Evolutionary conservation across 192 early-diverging fungal species (phyloP).

Genomic region (Phycomyces blakesleeanus): DNA sequence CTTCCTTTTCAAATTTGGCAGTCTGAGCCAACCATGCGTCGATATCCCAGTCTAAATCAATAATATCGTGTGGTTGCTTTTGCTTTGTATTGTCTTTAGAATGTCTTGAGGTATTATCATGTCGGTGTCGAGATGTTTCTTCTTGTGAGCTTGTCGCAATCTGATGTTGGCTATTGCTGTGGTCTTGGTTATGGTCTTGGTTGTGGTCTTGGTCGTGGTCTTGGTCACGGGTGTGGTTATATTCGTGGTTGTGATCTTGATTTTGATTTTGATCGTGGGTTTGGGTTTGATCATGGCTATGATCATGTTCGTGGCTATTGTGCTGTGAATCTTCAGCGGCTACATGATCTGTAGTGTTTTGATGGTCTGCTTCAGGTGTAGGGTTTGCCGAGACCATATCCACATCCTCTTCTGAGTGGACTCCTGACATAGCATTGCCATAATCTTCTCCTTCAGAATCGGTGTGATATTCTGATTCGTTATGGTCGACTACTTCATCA

Average conservation of each 20-base stretch:
- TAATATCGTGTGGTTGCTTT: conserved; percentile 14
- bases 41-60: conserved; percentile 26
- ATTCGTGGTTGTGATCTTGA: background rate
- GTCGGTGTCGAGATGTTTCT: no score
- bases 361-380: background rate
- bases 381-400: background rate
- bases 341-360: no score
- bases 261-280: background rate
- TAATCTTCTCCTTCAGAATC: background rate
- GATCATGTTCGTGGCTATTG: no score
- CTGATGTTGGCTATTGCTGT: background rate
- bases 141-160: background rate
- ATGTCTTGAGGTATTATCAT: no score
- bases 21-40: conserved; percentile 18
- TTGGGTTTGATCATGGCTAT: no score
- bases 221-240: no score
- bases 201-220: background rate
- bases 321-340: no score
- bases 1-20: conserved; percentile 20
- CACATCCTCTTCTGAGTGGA: background rate
- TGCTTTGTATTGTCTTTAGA: background rate
- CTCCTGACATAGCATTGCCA: background rate
- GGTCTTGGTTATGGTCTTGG: background rate
- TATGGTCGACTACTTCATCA: background rate
- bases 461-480: background rate